These are phyloP conservation scores for Silene noctiflora DNA, from an alignment of 179 eudicot species.

Conservation along the genomic window DNA sequence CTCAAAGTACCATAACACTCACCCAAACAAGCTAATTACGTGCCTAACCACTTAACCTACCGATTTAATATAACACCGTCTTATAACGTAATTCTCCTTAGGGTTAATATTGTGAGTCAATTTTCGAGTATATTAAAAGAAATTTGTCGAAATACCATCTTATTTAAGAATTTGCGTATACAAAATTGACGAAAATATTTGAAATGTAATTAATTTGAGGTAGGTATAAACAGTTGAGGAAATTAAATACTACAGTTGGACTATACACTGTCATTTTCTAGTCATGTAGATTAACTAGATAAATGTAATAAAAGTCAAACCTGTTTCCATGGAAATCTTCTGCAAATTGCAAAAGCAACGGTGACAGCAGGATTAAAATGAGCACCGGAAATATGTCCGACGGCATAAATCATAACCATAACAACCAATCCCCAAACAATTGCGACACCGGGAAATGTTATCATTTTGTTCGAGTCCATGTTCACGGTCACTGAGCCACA, in stretches of 20 bases:
- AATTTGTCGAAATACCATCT: too few species aligned
- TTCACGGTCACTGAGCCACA: conserved; percentile 72
- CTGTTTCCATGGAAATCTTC: conserved; percentile 81
- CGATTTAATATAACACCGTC: too few species aligned
- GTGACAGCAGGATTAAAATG: conserved; percentile 95
- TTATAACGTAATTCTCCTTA: too few species aligned
- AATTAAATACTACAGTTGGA: background rate
- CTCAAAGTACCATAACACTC: too few species aligned
- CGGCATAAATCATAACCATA: conserved; percentile 86
- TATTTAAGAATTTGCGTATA: too few species aligned
- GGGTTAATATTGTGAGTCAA: too few species aligned
- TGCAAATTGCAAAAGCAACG: conserved; percentile 75
- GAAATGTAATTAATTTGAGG: conserved; percentile 1
- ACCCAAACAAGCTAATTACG: too few species aligned
- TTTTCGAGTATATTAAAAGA: too few species aligned
- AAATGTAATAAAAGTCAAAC: conserved; percentile 25
- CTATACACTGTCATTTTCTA: background rate
- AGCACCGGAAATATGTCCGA: conserved; percentile 90
- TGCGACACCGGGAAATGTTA: conserved; percentile 62
- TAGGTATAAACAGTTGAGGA: conserved; percentile 30
- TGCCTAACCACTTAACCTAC: too few species aligned
- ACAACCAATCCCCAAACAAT: conserved; percentile 83
- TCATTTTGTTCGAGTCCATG: conserved; percentile 32
- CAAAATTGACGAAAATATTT: background rate
- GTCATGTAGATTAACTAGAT: background rate